Base-by-base conservation (phyloP, 164 flowering plant species). In the Buxus sempervirens region DNA sequence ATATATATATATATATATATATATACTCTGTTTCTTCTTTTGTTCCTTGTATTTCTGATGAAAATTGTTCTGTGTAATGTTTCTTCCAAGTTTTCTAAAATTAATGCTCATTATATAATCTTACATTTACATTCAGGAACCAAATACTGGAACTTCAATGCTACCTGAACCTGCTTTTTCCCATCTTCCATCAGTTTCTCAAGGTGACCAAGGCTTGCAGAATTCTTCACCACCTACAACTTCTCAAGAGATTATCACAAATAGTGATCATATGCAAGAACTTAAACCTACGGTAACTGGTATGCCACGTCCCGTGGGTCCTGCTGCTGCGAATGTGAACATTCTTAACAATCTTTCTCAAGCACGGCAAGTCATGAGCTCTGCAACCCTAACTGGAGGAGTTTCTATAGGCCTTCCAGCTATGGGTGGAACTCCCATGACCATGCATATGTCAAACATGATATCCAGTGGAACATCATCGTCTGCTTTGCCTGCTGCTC, bases 361-460 rank as follows among this genome's bases (percentile, higher is more conserved):
- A 80, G 96, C 81, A 67, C 86, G 96, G 20, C 87, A 84, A 70
- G 89, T 83, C 38, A 83, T 87, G 79, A 80, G 76, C 72, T 81
- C 86, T 67, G 86, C 86, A 51, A 84, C 88, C 64, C 81, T 89
- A 21, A 74, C 82, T 54, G 93, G 89, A 59, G 88, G 85, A 75
- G 75, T 84, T 71, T 82, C 92, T 55, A 84, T 84, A 42, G 96
- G 96, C 23, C 84, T 84, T 63, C 90, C 70, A 60, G 78, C 91
- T 54, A 81, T 88, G 83, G 85, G 85, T 58, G 90, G 82, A 72
- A 80, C 82, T 71, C 84, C 88, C 25, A 82, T 93, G 75, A 85
- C 90, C 22, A 81, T 89, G 88, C 97, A 89, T 65, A 81, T 91
- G 91, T 87, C 93, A 60, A 93, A 88, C 60, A 87, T 94, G 97